Base-by-base conservation (phyloP, 108 stramenopile species). In the Schizochytrium sp. region DNA sequence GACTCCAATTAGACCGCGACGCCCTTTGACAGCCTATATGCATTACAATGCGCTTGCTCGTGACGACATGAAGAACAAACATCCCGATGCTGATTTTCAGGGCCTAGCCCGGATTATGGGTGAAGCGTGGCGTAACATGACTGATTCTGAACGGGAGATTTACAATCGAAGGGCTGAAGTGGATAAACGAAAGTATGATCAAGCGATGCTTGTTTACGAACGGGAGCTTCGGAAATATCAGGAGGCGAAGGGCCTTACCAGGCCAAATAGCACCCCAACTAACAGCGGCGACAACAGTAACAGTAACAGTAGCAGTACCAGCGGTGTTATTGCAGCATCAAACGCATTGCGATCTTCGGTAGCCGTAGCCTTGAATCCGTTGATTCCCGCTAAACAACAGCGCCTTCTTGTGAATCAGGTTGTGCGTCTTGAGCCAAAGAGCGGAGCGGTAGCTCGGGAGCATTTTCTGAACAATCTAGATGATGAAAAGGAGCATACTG, bases 381-480 rank as follows among this genome's bases (percentile, higher is more conserved):
- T 69, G 12, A 69, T 69, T 2, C 64, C 64, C 1, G 64, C 64
- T 44, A 69, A 69, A 15, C 64, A 69, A 44, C 76, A 49, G 55
- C 0, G 76, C 1, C 53, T 55, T 5, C 53, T 83, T 10, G 76
- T 83, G 1, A 83, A 83, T 42, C 76, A 83, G 3, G 76, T 83
- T 7, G 76, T 83, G 10, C 76, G 76, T 10, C 53, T 83, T 38
- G 47, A 55, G 15, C 47, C 50, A 10, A 83, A 83, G 76, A 10
- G 5, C 50, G n/a, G 76, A 10, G 5, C 0, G 10, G 15, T 19
- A 42, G 76, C 47, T 7, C 76, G 76, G 28, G 15, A 83, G 40
- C 76, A 55, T n/a, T 83, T 83, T 83, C 40, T 83, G 64, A 38
- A 44, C 64, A 38, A 69, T 15, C 64, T 69, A 8, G 64, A 69